Percentiles rank a stretch among this genome's conserved stretches.
Evolutionary conservation across 768 basidiomycete genomes (phyloP).

Genomic region (Saitozyma podzolica): DNA sequence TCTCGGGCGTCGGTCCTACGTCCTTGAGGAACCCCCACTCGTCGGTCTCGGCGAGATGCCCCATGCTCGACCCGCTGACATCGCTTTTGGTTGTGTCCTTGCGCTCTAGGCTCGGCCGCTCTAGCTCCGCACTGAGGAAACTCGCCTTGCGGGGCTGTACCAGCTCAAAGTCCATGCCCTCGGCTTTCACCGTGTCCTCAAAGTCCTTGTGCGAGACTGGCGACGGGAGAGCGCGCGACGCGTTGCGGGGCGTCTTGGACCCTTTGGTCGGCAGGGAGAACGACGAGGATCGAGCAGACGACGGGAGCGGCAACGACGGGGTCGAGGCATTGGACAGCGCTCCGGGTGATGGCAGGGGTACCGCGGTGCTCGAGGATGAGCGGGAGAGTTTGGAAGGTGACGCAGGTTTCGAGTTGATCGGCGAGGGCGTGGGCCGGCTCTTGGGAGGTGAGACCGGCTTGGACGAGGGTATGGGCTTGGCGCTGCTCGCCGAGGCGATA

Average conservation of each 20-base stretch:
- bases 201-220: slow-evolving; percentile 44
- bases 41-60: slow-evolving; percentile 40
- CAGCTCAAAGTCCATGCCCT: slow-evolving; percentile 46
- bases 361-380: no score
- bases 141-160: slow-evolving; percentile 29
- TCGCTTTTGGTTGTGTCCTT: not conserved
- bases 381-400: no score
- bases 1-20: slow-evolving; percentile 40
- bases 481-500: not conserved
- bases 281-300: slow-evolving; percentile 33
- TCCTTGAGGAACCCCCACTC: slow-evolving; percentile 49
- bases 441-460: no score
- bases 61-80: slow-evolving; percentile 9
- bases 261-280: slow-evolving; percentile 32
- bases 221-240: slow-evolving; percentile 19
- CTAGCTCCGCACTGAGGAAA: slow-evolving; percentile 1
- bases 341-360: no score
- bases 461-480: slow-evolving; percentile 1
- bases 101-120: not conserved
- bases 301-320: slow-evolving; percentile 8
- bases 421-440: no score
- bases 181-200: slow-evolving; percentile 45
- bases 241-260: slow-evolving; percentile 27
- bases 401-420: no score
- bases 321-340: slow-evolving; percentile 2